Conservation (phyloP, 768 basidiomycete genomes). For the Phanerochaete carnosa region DNA sequence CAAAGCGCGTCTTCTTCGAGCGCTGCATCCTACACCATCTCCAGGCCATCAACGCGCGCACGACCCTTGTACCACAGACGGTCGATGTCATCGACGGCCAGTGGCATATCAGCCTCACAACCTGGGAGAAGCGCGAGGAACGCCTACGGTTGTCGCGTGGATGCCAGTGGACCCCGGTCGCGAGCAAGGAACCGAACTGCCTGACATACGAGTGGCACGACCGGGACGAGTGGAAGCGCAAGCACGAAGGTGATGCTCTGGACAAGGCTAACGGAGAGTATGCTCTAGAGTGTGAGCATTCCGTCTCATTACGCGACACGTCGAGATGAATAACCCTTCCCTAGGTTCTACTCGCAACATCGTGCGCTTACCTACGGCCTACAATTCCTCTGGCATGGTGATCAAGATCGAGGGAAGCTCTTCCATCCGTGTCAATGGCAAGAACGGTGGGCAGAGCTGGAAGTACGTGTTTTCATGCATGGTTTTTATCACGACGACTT, state of each 20-base stretch:
- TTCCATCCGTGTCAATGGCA: not conserved
- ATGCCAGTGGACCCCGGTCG: not conserved
- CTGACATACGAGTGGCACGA: constrained; percentile 14
- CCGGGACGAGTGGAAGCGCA: constrained; percentile 16
- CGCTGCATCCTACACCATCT: constrained; percentile 10
- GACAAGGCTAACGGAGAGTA: not conserved
- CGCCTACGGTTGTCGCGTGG: not conserved
- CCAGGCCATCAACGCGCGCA: constrained; percentile 11
- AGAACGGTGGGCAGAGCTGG: not conserved
- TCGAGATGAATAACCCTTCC: not conserved
- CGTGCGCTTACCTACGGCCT: not conserved
- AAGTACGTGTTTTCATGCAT: not conserved
- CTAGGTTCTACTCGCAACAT: not conserved
- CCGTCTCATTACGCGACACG: not conserved
- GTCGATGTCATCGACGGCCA: constrained; percentile 12
- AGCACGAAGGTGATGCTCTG: constrained; percentile 1
- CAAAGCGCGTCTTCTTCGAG: constrained; percentile 14
- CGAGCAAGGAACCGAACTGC: not conserved
- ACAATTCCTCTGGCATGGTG: not conserved
- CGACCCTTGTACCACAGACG: constrained; percentile 17
- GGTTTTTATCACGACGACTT: too few relatives aligned
- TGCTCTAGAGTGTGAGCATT: not conserved
- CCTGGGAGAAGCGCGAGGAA: constrained; percentile 12
- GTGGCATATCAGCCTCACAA: constrained; percentile 14
- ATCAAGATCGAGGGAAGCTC: not conserved